phyloP scores from a whole-genome alignment of 2,329 filamentous ascomycete genomes.

The Lecanosticta acicola region DNA sequence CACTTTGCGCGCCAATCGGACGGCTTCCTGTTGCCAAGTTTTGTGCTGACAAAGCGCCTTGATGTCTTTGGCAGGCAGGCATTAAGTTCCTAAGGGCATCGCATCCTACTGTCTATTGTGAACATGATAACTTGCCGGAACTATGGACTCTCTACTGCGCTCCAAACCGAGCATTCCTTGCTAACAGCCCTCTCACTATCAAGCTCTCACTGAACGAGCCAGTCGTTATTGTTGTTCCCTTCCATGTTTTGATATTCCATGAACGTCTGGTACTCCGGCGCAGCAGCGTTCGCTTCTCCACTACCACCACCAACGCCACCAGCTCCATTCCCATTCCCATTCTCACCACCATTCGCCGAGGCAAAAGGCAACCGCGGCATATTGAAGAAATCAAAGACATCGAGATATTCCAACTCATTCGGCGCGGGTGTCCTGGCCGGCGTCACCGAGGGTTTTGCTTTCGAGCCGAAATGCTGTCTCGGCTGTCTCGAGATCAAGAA shows the following conservation, averaged over 20 bases:
- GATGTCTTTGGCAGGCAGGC: too few species aligned
- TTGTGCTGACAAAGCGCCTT: too few species aligned
- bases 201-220: slow-evolving; percentile 18
- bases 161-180: too few species aligned
- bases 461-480: slow-evolving; percentile 37
- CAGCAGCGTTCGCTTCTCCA: slow-evolving; percentile 25
- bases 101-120: too few species aligned
- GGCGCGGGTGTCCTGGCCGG: slow-evolving; percentile 53
- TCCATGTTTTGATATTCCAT: slow-evolving; percentile 22
- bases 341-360: slow-evolving; percentile 22
- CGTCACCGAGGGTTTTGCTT: slow-evolving; percentile 24
- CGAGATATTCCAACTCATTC: slow-evolving; percentile 82
- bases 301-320: slow-evolving; percentile 21
- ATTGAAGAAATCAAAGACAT: slow-evolving; percentile 94
- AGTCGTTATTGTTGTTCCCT: slow-evolving; percentile 15
- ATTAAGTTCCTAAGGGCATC: too few species aligned
- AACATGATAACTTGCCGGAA: too few species aligned
- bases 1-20: too few species aligned
- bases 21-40: too few species aligned
- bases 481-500: slow-evolving; percentile 83
- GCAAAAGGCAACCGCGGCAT: slow-evolving; percentile 62
- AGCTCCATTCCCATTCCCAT: slow-evolving; percentile 23
- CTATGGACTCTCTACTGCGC: too few species aligned
- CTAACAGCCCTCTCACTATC: too few species aligned
- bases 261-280: slow-evolving; percentile 20